phyloP scores from a whole-genome alignment of 495 filamentous ascomycete species.

The Trichoderma gamsii region DNA sequence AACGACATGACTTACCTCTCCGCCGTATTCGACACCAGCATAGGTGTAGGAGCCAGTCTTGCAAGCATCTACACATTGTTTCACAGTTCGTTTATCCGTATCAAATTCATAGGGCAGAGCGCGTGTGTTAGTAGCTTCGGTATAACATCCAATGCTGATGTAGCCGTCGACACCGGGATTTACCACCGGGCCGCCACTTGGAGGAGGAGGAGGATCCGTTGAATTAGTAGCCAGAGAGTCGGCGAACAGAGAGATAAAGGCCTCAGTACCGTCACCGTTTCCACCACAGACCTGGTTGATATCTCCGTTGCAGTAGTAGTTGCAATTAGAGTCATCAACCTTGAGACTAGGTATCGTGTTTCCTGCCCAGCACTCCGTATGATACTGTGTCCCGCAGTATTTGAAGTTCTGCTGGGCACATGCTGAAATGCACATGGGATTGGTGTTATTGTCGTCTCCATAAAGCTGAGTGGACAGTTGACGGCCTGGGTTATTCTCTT shows the following conservation, averaged over 20 bases:
- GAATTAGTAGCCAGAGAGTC: background rate
- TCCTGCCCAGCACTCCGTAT: slow-evolving; percentile 47
- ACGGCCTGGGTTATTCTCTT: slow-evolving; percentile 36
- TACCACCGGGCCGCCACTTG: slow-evolving; percentile 18
- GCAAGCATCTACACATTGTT: slow-evolving; percentile 4
- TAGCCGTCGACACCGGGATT: slow-evolving; percentile 26
- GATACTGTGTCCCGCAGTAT: slow-evolving; percentile 47
- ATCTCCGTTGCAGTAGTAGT: slow-evolving; percentile 35
- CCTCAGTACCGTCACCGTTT: slow-evolving; percentile 30
- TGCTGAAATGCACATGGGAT: slow-evolving; percentile 36
- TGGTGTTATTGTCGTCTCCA: slow-evolving; percentile 27
- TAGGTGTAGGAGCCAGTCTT: background rate
- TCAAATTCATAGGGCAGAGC: slow-evolving; percentile 7
- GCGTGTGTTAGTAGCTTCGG: slow-evolving; percentile 18
- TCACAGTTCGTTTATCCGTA: background rate
- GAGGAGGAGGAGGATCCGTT: background rate
- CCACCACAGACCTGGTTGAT: slow-evolving; percentile 29
- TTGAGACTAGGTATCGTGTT: slow-evolving; percentile 22
- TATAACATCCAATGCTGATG: slow-evolving; percentile 18
- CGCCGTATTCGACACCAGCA: slow-evolving; percentile 18
- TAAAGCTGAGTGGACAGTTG: slow-evolving; percentile 34
- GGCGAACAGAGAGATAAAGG: slow-evolving; percentile 34
- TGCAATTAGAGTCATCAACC: slow-evolving; percentile 30
- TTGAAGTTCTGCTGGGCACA: slow-evolving; percentile 33
- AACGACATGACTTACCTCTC: slow-evolving; percentile 7